Evolutionary conservation across 176 grass and related monocot species (phyloP), one percentile per base, ranked within the genome.

Genomic region (barley (Hordeum vulgare)): DNA sequence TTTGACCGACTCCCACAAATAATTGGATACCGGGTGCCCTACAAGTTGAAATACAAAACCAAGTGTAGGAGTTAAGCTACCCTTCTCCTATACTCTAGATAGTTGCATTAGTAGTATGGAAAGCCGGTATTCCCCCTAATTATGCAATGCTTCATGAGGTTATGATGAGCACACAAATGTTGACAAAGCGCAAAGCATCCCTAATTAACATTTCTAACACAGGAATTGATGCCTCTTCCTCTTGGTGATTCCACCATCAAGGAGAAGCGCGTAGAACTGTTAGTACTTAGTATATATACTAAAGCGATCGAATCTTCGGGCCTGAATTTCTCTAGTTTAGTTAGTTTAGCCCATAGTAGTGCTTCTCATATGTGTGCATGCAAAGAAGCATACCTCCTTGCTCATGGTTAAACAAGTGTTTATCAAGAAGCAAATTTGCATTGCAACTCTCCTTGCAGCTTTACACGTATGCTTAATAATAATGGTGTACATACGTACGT

Each of bases 121-220:
- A 0, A 40, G 66, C 11, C 8, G 4, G 40, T 44, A 44, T 62
- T 21, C 11, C 6, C 27, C 21, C 12, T 59, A 25, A 42, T 39
- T 0, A 20, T 71, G 49, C 11, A 17, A 18, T 54, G 86, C 66
- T 62, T 41, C 75, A 20, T 73, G 80, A 74, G 40, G 54, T 71
- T 77, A 63, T 44, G 54, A 42, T 57, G 86, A 84, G 66, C 21
- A 41, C 86, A 45, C 58, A 74, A 66, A 13, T 79, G 18, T 84
- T 79, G 81, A 83, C 80, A 88, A 53, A 88, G n/a, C 4, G 75
- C 26, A 66, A 59, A 67, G 11, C 49, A 49, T 80, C 63, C 63
- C 21, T 37, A 51, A 27, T 11, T 54, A 57, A 33, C 76, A 47
- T 88, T 60, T 45, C 25, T 14, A 8, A 2, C 39, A 71, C 23